Percentiles rank a stretch among this genome's conserved stretches.
Conservation (phyloP, 768 basidiomycete species). For the Tricholoma sp. region DNA sequence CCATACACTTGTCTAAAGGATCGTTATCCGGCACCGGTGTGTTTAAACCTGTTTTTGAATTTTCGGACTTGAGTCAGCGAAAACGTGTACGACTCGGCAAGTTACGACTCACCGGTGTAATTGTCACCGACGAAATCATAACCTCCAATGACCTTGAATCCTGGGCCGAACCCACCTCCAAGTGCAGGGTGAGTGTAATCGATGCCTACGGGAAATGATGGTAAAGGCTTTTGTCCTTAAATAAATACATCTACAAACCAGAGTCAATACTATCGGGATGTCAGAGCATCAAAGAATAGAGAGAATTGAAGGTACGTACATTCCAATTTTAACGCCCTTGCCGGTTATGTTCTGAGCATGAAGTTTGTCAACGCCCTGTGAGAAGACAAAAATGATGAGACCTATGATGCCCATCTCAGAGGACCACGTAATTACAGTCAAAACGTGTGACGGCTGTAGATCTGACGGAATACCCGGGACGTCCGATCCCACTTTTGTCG, state of each 20-base stretch:
- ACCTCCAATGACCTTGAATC: constrained; percentile 46
- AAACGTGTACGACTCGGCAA: too few relatives aligned
- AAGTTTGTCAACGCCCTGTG: constrained; percentile 56
- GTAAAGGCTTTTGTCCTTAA: constrained; percentile 6
- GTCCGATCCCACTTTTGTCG: constrained; percentile 33
- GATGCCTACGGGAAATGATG: constrained; percentile 24
- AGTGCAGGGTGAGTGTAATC: constrained; percentile 55
- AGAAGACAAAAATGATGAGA: background rate
- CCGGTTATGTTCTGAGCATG: constrained; percentile 61
- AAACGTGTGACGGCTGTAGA: constrained; percentile 44
- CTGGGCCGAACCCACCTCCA: constrained; percentile 50
- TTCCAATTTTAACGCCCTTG: constrained; percentile 61
- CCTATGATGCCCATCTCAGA: background rate
- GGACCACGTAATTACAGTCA: constrained; percentile 36
- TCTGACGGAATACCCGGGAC: constrained; percentile 35
- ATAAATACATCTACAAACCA: constrained; percentile 19
- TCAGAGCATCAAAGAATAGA: background rate
- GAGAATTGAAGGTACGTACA: constrained; percentile 31
- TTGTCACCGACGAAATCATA: constrained; percentile 56
- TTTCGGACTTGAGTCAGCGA: too few relatives aligned
- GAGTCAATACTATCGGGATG: constrained; percentile 40
- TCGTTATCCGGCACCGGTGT: constrained; percentile 46
- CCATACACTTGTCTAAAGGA: constrained; percentile 48
- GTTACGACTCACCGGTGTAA: constrained; percentile 33
- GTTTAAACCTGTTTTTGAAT: constrained; percentile 30